Evolutionary conservation across 108 stramenopile species (phyloP), one percentile per base, ranked within the genome.

Genomic region (Cyclotella baltica): DNA sequence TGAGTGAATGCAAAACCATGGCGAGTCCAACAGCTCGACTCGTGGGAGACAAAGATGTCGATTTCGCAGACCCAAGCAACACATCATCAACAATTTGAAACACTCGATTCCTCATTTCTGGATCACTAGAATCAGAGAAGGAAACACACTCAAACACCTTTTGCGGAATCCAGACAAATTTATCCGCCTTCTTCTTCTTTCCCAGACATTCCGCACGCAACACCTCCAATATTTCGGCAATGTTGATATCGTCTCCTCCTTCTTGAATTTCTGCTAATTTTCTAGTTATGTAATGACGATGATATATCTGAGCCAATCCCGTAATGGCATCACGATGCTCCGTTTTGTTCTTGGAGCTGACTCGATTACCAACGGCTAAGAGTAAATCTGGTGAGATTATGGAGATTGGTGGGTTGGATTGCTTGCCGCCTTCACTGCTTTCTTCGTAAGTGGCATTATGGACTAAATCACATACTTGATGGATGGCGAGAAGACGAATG

Each of bases 281-380:
- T n/a, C 58, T 62, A 18, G 29, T 22, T 11, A 88, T 70, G 67
- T 85, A 92, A 50, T 93, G 88, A 52, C 59, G 72, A 59, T 88
- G 81, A 82, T 93, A 92, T 29, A 89, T 85, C 62, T 91, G 84
- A 29, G 87, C 90, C 37, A 93, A 73, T 27, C 92, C 95, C 4
- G 92, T 93, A 58, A 92, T 69, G 18, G 92, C 89, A 78, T 93
- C 84, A 62, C 84, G 84, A 55, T 91, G 87, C 62, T 93, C 92
- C 23, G 61, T 66, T 62, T 88, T 88, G 75, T 88, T 78, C 72
- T 93, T 96, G 33, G 87, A 85, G 27, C 67, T 50, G 19, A 96
- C 89, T 28, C 90, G 80, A 61, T 67, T 68, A 0, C 88, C 95
- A 5, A 93, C 84, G 9, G 90, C 89, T 23, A 79, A 52, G 76